Base-by-base conservation (phyloP, 2,329 filamentous ascomycete species). In the Penicillium sp. region DNA sequence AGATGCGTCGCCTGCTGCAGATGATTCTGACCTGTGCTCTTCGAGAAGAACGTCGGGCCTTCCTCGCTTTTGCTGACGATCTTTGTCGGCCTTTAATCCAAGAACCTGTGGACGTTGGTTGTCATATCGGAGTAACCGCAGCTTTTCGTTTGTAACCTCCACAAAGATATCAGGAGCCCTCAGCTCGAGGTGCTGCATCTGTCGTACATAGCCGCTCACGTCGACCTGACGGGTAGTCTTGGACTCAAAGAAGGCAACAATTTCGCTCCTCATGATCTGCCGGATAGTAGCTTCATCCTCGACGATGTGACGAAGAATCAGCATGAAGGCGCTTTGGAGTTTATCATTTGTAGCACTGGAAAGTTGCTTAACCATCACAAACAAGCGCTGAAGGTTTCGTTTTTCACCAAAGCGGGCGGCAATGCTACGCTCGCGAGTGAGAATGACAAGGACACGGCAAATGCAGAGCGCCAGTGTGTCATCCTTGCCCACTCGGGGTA, bases 281-380 rank as follows among this genome's bases (percentile, higher is more conserved):
- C 87, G 88, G 53, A 97, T 79, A 2, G 85, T 93, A 17, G 89
- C 84, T 43, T 95, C 88, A 62, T 98, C 94, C 69, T 98, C 93
- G 47, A 97, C 81, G 56, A 98, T 84, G 63, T 98, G 93, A 35
- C 94, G 84, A 38, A 98, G 74, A 45, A 96, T 84, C 12, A 91
- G 79, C 78, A 97, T 84, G 61, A 95, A 85, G 50, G 85, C 79
- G 54, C 78, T 78, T 54, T 84, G 80, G 9, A 98, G 78, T 48
- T 84, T 84, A 48, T 86, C 80, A 28, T 88, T 87, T 6, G 87
- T 85, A 28, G 83, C 79, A 24, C 86, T 87, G 19, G 88, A 84
- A 52, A 97, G 80, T 66, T 97, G 91, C 67, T 94, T 95, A 50
- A 91, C 83, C 87, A 97, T 95, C 45, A 96, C 80, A 69, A 98